Evolutionary conservation across 2,329 filamentous ascomycete genomes (phyloP).

Genomic region (Trichophyton benhamiae): DNA sequence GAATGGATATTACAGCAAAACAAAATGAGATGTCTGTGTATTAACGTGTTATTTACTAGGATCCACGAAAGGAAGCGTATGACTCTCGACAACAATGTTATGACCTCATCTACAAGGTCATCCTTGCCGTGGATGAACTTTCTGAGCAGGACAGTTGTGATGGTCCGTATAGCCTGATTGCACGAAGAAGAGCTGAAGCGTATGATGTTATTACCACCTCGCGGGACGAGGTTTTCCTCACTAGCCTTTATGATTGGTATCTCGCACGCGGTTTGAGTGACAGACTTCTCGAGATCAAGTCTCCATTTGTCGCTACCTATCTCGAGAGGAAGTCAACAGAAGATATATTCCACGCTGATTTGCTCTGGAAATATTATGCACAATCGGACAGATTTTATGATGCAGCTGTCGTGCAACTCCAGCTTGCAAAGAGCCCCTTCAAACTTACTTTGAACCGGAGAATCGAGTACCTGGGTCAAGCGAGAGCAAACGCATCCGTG

Average conservation of each 20-base stretch:
- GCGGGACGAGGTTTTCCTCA: constrained; percentile 87
- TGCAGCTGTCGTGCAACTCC: constrained; percentile 73
- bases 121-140: constrained; percentile 62
- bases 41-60: constrained; percentile 29
- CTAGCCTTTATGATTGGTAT: constrained; percentile 97
- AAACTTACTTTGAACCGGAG: constrained; percentile 66
- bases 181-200: constrained; percentile 72
- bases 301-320: constrained; percentile 75
- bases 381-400: constrained; percentile 73
- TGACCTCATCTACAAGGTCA: constrained; percentile 69
- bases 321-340: constrained; percentile 62
- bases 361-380: constrained; percentile 86
- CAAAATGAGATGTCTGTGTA: not conserved
- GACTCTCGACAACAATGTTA: constrained; percentile 68
- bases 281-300: constrained; percentile 71
- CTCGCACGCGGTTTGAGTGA: constrained; percentile 73
- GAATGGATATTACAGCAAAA: constrained; percentile 4
- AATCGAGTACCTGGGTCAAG: constrained; percentile 78
- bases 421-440: constrained; percentile 75
- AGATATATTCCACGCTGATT: constrained; percentile 67
- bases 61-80: constrained; percentile 57
- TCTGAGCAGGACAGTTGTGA: constrained; percentile 62
- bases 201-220: constrained; percentile 83
- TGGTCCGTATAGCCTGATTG: constrained; percentile 61
- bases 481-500: constrained; percentile 84